Base-by-base conservation (phyloP, 2,329 filamentous ascomycete genomes). In the Aspergillus luchuensis region DNA sequence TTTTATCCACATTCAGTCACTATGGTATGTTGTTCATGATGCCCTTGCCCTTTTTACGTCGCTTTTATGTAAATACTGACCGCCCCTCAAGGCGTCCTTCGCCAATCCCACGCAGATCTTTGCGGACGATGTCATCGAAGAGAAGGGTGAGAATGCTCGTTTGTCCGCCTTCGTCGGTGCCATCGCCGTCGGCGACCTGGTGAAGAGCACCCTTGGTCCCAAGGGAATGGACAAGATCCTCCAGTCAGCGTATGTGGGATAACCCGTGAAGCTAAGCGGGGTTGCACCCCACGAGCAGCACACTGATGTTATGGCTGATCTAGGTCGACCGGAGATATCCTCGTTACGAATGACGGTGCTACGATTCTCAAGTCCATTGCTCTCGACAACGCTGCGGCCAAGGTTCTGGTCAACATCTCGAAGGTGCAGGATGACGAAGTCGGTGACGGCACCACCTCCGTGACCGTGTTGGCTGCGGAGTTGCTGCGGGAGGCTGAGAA, bases 161-260 rank as follows among this genome's bases (percentile, higher is more conserved):
- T 89, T 98, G 71, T 90, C 92, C n/a, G 94, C 94, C 67, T 99
- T 99, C 73, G 94, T 99, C 58, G 95, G 95, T 71, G 95, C 95
- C 76, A 99, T 99, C 74, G 95, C 95, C 58, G 95, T 99, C 50
- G 95, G 95, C 57, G 95, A 99, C 72, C 81, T 99, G 68, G 95
- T 99, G 57, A 99, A 99, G 86, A 96, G 91, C 78, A 98, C 95
- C 10, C 82, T 99, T 36, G 95, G 95, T 6, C 95, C 95, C 39
- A 98, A 98, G 83, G 95, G 95, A 70, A 98, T 98, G 93, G 95
- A 98, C 84, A 97, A 97, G 84, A 97, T 97, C 77, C 83, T 96
- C 75, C 92, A 96, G 79, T 97, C 92, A 77, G 93, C 91, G 90
- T 95, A 87, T 66, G 89, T 86, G 62, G 57, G 50, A 49, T 50